phyloP scores from a whole-genome alignment of 805 yeast species.

The Saccharomycopsis sp. region DNA sequence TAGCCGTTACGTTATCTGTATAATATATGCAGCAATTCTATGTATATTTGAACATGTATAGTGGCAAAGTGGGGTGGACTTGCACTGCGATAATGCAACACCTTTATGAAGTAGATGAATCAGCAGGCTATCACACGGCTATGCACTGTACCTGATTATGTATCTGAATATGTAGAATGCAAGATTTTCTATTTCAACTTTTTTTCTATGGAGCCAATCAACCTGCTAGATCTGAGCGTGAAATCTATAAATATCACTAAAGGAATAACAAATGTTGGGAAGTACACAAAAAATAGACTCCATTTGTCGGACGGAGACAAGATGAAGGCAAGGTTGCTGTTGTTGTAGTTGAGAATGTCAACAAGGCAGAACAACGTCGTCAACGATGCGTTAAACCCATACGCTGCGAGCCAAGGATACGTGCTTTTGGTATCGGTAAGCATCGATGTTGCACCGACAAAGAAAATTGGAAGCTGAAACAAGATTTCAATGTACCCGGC shows the following conservation, averaged over 20 bases:
- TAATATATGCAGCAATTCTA: no score
- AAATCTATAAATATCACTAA: slow-evolving; percentile 45
- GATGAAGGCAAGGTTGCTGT: slow-evolving; percentile 27
- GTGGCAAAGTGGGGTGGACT: no score
- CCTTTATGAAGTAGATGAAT: no score
- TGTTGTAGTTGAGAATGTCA: slow-evolving; percentile 31
- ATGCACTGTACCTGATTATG: no score
- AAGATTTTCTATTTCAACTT: neutral
- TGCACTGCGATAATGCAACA: no score
- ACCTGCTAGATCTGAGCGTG: slow-evolving; percentile 1
- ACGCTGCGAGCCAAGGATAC: slow-evolving; percentile 44
- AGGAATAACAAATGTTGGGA: slow-evolving; percentile 71
- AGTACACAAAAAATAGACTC: slow-evolving; percentile 47
- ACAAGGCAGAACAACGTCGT: slow-evolving; percentile 71
- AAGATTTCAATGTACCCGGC: slow-evolving; percentile 69
- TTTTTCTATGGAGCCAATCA: neutral
- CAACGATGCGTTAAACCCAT: slow-evolving; percentile 77
- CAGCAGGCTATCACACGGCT: no score
- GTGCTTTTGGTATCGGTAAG: slow-evolving; percentile 21
- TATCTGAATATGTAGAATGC: no score
- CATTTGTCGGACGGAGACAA: slow-evolving; percentile 32
- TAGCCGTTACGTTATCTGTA: no score
- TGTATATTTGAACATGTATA: no score
- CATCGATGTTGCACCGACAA: slow-evolving; percentile 31
- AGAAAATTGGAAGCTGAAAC: slow-evolving; percentile 76